A percentile compares a stretch with the other conserved stretches of the same genome.
Conservation (phyloP, 2,329 filamentous ascomycete genomes). For the Emergomyces pasteurianus region DNA sequence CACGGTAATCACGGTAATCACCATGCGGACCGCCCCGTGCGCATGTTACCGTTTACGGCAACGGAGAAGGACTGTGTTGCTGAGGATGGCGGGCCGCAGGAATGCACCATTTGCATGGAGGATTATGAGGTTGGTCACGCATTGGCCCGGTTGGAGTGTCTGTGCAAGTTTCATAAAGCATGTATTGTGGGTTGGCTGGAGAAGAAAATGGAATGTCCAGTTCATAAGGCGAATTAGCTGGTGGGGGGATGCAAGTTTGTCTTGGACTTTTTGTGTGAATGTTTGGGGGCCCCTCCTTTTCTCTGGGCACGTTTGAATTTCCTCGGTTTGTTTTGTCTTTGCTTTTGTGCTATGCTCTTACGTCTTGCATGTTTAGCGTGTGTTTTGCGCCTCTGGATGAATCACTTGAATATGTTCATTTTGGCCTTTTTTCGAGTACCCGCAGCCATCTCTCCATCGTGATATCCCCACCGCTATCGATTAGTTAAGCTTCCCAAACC, state of each 20-base stretch:
- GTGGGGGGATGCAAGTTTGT: neutral
- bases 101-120: slow-evolving; percentile 54
- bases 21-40: slow-evolving; percentile 10
- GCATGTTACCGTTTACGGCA: slow-evolving; percentile 40
- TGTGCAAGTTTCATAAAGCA: slow-evolving; percentile 51
- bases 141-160: slow-evolving; percentile 49
- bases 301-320: neutral
- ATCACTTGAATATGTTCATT: neutral
- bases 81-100: slow-evolving; percentile 40
- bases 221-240: slow-evolving; percentile 38
- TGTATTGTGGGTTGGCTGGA: slow-evolving; percentile 53
- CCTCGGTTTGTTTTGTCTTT: neutral
- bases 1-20: neutral
- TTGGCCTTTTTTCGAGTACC: neutral
- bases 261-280: neutral
- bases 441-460: neutral
- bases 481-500: no score
- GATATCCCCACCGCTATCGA: no score
- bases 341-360: neutral
- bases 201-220: slow-evolving; percentile 47
- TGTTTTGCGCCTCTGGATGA: neutral
- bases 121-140: slow-evolving; percentile 50
- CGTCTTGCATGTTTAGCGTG: neutral
- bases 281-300: neutral
- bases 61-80: slow-evolving; percentile 53